A percentile compares a stretch with the other conserved stretches of the same genome.
These are phyloP conservation scores for Aspergillus ellipticus DNA, from an alignment of 495 filamentous ascomycete genomes.

Conservation along the genomic window DNA sequence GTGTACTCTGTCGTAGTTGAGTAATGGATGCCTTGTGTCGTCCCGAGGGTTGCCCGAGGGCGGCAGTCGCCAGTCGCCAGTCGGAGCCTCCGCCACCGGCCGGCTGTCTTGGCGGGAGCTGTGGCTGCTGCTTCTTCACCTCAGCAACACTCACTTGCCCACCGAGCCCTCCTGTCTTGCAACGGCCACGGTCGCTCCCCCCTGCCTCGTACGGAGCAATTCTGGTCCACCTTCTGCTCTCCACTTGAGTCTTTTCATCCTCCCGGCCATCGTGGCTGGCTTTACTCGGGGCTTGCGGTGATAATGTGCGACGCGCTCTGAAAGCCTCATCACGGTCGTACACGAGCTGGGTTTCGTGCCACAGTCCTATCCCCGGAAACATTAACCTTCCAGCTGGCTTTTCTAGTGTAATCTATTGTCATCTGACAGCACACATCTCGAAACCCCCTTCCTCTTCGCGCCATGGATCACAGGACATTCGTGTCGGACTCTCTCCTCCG, in stretches of 20 bases:
- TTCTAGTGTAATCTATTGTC: neutral
- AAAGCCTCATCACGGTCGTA: neutral
- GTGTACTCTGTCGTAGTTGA: too few species aligned
- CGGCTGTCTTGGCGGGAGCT: neutral
- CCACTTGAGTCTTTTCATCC: neutral
- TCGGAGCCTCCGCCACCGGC: neutral
- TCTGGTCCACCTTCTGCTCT: too few species aligned
- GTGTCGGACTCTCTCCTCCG: slow-evolving; percentile 47
- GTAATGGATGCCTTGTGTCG: too few species aligned
- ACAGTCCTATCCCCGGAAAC: neutral
- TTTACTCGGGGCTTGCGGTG: neutral
- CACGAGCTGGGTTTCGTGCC: neutral
- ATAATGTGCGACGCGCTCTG: neutral
- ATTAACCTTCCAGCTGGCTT: neutral
- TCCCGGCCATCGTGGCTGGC: neutral
- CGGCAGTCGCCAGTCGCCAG: too few species aligned
- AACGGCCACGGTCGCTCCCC: neutral
- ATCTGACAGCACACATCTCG: neutral
- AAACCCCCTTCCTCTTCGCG: neutral
- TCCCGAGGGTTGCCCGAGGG: too few species aligned
- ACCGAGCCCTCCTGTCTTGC: neutral
- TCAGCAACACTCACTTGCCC: neutral
- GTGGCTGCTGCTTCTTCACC: neutral
- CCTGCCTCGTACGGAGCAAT: too few species aligned
- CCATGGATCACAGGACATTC: slow-evolving; percentile 43